phyloP scores from a whole-genome alignment of 2,329 filamentous ascomycete species.

The Apiospora sp. region DNA sequence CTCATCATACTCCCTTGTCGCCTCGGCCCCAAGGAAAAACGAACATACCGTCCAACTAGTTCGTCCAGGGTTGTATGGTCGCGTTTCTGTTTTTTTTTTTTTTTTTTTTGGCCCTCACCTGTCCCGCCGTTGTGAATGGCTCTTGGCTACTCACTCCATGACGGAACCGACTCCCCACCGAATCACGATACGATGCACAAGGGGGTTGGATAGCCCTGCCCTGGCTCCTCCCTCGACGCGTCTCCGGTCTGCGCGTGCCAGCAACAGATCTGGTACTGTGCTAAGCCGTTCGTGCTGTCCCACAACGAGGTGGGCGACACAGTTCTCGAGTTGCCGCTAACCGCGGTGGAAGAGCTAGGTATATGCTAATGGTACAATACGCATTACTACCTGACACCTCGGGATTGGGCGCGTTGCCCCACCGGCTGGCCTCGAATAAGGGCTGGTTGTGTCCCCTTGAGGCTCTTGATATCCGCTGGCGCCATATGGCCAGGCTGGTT shows the following conservation, averaged over 20 bases:
- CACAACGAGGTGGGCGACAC: conserved; percentile 1
- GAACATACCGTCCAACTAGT: neutral
- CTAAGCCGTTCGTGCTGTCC: neutral
- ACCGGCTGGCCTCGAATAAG: neutral
- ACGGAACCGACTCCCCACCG: conserved; percentile 11
- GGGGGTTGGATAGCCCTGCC: conserved; percentile 12
- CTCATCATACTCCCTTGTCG: conserved; percentile 9
- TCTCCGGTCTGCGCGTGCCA: conserved; percentile 4
- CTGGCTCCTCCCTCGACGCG: conserved; percentile 3
- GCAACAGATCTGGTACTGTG: neutral
- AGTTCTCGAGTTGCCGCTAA: neutral
- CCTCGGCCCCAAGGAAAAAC: neutral
- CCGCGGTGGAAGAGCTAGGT: neutral
- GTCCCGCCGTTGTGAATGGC: conserved; percentile 19
- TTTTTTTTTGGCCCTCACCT: neutral
- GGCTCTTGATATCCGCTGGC: neutral
- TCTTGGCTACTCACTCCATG: neutral
- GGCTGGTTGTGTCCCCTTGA: neutral
- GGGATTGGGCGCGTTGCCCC: neutral
- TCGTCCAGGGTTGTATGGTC: neutral
- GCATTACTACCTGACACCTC: neutral
- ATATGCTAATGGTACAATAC: neutral
- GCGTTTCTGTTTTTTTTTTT: neutral
- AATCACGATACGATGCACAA: conserved; percentile 8
- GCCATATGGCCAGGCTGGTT: neutral